A percentile compares a stretch with the other conserved stretches of the same genome.
phyloP scores from a whole-genome alignment of 2,329 filamentous ascomycete species.

The Zymoseptoria tritici region DNA sequence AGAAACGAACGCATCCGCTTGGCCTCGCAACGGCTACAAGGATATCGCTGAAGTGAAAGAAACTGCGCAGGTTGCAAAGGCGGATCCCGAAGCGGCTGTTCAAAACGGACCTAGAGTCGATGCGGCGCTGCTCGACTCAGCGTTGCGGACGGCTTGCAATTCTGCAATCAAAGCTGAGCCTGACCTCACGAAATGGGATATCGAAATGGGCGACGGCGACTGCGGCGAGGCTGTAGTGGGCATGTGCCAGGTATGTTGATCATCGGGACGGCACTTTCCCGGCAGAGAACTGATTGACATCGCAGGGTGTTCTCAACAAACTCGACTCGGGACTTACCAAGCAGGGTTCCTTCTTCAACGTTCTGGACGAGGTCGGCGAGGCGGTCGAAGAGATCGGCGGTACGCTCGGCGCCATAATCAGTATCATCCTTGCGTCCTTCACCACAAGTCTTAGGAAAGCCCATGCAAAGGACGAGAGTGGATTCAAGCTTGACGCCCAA shows the following conservation, averaged over 20 bases:
- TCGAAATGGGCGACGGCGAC: constrained; percentile 58
- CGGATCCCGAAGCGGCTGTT: constrained; percentile 34
- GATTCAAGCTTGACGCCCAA: constrained; percentile 19
- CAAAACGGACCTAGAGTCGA: constrained; percentile 24
- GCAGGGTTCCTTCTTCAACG: constrained; percentile 26
- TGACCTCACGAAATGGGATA: constrained; percentile 57
- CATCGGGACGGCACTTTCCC: not conserved
- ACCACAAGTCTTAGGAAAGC: constrained; percentile 34
- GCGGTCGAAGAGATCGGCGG: constrained; percentile 33
- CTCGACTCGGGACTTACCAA: constrained; percentile 26
- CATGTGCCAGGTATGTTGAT: constrained; percentile 24
- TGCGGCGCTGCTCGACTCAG: constrained; percentile 28
- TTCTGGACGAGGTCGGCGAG: constrained; percentile 29
- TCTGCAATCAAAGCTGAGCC: constrained; percentile 52
- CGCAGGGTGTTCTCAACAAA: constrained; percentile 22
- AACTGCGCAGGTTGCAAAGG: constrained; percentile 14
- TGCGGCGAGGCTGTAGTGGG: constrained; percentile 50
- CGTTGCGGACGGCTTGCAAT: constrained; percentile 37
- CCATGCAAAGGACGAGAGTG: constrained; percentile 20
- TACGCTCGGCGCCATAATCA: constrained; percentile 32
- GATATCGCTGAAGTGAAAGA: constrained; percentile 9
- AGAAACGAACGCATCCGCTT: constrained; percentile 45
- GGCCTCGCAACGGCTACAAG: constrained; percentile 43
- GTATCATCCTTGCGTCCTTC: constrained; percentile 30
- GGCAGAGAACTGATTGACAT: not conserved